phyloP scores from a whole-genome alignment of 805 yeast genomes.

The Lachancea mirantina region DNA sequence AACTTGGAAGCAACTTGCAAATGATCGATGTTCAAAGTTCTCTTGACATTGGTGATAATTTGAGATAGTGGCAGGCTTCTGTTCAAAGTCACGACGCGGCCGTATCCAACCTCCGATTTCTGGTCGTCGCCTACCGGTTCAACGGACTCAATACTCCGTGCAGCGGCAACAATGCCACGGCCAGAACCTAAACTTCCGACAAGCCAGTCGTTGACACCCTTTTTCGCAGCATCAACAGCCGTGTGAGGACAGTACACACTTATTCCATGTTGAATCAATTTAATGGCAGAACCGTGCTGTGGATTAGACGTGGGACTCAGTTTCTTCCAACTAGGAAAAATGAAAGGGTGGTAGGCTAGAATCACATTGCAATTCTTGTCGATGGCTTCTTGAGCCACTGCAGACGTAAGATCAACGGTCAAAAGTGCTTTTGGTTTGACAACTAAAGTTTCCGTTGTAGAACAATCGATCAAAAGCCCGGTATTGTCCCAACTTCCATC shows the following conservation, averaged over 20 bases:
- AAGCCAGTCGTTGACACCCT: constrained; percentile 95
- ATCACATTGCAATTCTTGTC: constrained; percentile 45
- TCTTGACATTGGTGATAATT: constrained; percentile 48
- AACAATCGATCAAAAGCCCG: constrained; percentile 75
- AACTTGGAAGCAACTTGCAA: constrained; percentile 53
- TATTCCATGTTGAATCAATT: constrained; percentile 67
- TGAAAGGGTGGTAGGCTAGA: constrained; percentile 90
- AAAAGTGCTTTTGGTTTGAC: constrained; percentile 40
- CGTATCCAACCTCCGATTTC: constrained; percentile 65
- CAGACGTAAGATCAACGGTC: constrained; percentile 76
- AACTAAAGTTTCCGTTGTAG: constrained; percentile 20
- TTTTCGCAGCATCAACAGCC: constrained; percentile 83
- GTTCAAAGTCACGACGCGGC: constrained; percentile 52
- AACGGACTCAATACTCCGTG: constrained; percentile 21
- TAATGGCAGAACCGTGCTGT: constrained; percentile 72
- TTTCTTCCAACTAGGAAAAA: constrained; percentile 78
- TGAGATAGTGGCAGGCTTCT: constrained; percentile 37
- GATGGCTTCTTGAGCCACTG: constrained; percentile 84
- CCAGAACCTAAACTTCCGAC: constrained; percentile 46
- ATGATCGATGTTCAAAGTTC: constrained; percentile 41
- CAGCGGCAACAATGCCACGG: constrained; percentile 10
- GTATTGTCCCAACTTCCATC: constrained; percentile 94
- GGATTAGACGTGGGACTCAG: constrained; percentile 56
- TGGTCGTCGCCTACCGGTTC: constrained; percentile 25
- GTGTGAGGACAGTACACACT: constrained; percentile 95